phyloP scores from a whole-genome alignment of 371 early-diverging fungal genomes.

The Conidiobolus coronatus region DNA sequence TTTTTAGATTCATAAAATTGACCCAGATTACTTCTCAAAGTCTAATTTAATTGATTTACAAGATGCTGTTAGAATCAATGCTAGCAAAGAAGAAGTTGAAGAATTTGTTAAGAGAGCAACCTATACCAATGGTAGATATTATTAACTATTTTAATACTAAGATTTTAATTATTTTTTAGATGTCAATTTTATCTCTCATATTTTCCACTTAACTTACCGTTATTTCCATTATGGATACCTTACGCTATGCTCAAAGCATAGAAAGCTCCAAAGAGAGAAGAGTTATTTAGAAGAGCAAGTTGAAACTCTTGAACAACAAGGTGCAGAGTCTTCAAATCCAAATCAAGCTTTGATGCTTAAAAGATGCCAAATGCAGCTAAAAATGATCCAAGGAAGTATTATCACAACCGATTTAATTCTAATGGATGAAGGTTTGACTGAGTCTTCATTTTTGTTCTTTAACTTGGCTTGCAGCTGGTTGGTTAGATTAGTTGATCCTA shows the following conservation, averaged over 20 bases:
- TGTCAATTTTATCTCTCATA: constrained; percentile 68
- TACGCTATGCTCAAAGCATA: constrained; percentile 37
- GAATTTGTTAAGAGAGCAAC: constrained; percentile 15
- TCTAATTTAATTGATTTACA: constrained; percentile 24
- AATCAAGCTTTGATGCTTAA: constrained; percentile 21
- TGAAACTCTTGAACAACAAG: constrained; percentile 23
- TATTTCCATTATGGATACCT: constrained; percentile 63
- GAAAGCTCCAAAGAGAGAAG: constrained; percentile 33
- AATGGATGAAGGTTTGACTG: constrained; percentile 24
- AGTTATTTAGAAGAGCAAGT: constrained; percentile 30
- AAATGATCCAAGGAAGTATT: background rate
- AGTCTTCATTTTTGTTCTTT: constrained; percentile 51
- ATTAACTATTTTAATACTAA: constrained; percentile 5
- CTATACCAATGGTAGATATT: constrained; percentile 3
- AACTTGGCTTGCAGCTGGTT: constrained; percentile 65
- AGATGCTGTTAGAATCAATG: constrained; percentile 61
- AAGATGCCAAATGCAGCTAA: constrained; percentile 20
- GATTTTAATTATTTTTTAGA: constrained; percentile 1
- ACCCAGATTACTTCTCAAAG: constrained; percentile 33
- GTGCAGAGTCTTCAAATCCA: constrained; percentile 14
- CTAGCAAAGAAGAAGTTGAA: constrained; percentile 42
- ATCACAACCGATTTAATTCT: background rate
- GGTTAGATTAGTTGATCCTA: constrained; percentile 30
- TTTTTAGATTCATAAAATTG: constrained; percentile 34
- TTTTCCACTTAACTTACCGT: constrained; percentile 56